These are phyloP conservation scores for Lepiota venenata DNA, from an alignment of 768 basidiomycete species.

Conservation along the genomic window DNA sequence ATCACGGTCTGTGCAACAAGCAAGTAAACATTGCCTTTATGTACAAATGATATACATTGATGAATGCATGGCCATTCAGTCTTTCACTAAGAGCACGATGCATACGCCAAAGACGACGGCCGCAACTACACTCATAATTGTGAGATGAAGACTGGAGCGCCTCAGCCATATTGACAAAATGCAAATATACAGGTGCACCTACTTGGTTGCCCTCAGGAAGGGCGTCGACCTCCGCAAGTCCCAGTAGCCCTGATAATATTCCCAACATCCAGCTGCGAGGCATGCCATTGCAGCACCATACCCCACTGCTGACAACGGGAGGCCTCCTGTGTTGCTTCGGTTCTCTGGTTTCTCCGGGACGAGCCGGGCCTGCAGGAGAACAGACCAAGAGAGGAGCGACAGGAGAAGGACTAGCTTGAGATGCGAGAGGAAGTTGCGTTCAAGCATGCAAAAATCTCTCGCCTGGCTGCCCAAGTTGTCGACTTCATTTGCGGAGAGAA, in stretches of 20 bases:
- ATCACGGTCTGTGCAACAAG: no score
- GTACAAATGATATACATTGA: background rate
- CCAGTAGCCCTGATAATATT: slow-evolving; percentile 56
- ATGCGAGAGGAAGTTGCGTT: slow-evolving; percentile 71
- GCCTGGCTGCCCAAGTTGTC: slow-evolving; percentile 56
- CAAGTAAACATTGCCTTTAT: background rate
- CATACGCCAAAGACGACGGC: slow-evolving; percentile 48
- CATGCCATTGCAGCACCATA: slow-evolving; percentile 50
- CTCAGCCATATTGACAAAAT: slow-evolving; percentile 5
- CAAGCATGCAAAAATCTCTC: slow-evolving; percentile 79
- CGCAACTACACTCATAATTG: slow-evolving; percentile 48
- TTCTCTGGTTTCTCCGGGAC: slow-evolving; percentile 33
- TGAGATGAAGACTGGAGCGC: slow-evolving; percentile 42
- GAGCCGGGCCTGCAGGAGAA: slow-evolving; percentile 59
- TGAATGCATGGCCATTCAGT: slow-evolving; percentile 12
- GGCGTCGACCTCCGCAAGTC: slow-evolving; percentile 57
- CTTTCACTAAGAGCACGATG: slow-evolving; percentile 43
- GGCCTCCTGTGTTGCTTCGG: slow-evolving; percentile 23
- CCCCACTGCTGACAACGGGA: slow-evolving; percentile 53
- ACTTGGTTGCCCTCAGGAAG: slow-evolving; percentile 60
- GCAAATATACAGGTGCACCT: slow-evolving; percentile 16
- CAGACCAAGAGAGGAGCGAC: slow-evolving; percentile 58
- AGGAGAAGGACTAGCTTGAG: slow-evolving; percentile 64
- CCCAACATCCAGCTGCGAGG: slow-evolving; percentile 59
- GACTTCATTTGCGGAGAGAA: slow-evolving; percentile 17